These are phyloP conservation scores for Lepidopterella palustris DNA, from an alignment of 495 filamentous ascomycete species.

Conservation along the genomic window DNA sequence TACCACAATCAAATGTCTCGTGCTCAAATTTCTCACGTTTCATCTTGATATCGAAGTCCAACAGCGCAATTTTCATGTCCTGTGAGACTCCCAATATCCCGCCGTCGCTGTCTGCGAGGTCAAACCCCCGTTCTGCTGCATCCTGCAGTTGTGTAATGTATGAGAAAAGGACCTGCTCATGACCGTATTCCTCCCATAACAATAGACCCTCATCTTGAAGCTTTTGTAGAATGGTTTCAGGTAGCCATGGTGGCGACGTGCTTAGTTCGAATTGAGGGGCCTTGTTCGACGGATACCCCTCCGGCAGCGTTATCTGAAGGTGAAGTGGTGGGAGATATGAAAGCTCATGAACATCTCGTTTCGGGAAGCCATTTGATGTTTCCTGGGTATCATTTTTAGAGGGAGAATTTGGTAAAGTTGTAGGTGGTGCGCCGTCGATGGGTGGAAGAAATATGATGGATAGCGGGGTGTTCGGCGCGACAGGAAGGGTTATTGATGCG, in stretches of 20 bases:
- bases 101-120: constrained; percentile 49
- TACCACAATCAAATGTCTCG: constrained; percentile 81
- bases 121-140: constrained; percentile 69
- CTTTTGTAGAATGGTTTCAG: constrained; percentile 46
- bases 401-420: constrained; percentile 28
- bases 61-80: constrained; percentile 62
- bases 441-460: constrained; percentile 60
- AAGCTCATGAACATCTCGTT: constrained; percentile 54
- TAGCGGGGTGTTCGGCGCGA: constrained; percentile 62
- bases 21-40: constrained; percentile 68
- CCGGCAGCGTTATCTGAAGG: constrained; percentile 63
- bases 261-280: constrained; percentile 62
- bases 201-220: constrained; percentile 54
- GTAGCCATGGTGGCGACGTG: constrained; percentile 66
- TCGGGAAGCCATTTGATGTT: not conserved
- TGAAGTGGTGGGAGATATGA: constrained; percentile 70
- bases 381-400: not conserved
- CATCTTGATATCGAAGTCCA: constrained; percentile 71
- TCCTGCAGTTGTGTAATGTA: constrained; percentile 87
- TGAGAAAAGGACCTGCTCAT: constrained; percentile 67
- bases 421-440: constrained; percentile 38
- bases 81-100: constrained; percentile 46
- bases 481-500: constrained; percentile 64
- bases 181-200: constrained; percentile 81
- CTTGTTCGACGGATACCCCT: constrained; percentile 62